phyloP scores from a whole-genome alignment of 768 basidiomycete genomes.

The Boletus sp. region DNA sequence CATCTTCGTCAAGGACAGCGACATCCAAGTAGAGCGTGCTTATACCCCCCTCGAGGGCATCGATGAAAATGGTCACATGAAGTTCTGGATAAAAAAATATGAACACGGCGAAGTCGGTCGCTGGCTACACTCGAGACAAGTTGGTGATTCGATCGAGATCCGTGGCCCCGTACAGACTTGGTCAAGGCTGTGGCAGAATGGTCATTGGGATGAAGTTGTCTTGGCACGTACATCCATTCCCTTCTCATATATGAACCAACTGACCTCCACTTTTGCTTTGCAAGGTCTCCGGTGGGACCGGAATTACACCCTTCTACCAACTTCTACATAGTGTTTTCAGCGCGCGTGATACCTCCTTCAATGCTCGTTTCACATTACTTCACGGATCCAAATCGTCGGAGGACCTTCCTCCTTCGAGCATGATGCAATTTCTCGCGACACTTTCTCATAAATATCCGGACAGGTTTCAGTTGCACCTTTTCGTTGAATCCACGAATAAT shows the following conservation, averaged over 20 bases:
- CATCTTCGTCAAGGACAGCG: slow-evolving; percentile 80
- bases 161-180: slow-evolving; percentile 76
- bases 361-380: slow-evolving; percentile 66
- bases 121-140: slow-evolving; percentile 72
- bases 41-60: slow-evolving; percentile 81
- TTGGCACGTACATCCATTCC: slow-evolving; percentile 47
- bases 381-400: slow-evolving; percentile 62
- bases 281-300: slow-evolving; percentile 86
- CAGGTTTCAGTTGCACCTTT: slow-evolving; percentile 55
- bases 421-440: slow-evolving; percentile 52
- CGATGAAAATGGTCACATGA: slow-evolving; percentile 62
- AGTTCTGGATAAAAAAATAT: slow-evolving; percentile 82
- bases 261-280: neutral
- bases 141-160: slow-evolving; percentile 69
- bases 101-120: slow-evolving; percentile 76
- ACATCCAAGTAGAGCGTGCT: slow-evolving; percentile 84
- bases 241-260: neutral
- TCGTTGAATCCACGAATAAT: slow-evolving; percentile 50
- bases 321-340: slow-evolving; percentile 58
- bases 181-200: slow-evolving; percentile 43
- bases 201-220: slow-evolving; percentile 74
- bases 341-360: slow-evolving; percentile 20
- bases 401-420: slow-evolving; percentile 67
- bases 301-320: slow-evolving; percentile 84
- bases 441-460: slow-evolving; percentile 54